Evolutionary conservation across 1,284 basidiomycete species (phyloP).

Genomic region (Amylostereum chailletii): DNA sequence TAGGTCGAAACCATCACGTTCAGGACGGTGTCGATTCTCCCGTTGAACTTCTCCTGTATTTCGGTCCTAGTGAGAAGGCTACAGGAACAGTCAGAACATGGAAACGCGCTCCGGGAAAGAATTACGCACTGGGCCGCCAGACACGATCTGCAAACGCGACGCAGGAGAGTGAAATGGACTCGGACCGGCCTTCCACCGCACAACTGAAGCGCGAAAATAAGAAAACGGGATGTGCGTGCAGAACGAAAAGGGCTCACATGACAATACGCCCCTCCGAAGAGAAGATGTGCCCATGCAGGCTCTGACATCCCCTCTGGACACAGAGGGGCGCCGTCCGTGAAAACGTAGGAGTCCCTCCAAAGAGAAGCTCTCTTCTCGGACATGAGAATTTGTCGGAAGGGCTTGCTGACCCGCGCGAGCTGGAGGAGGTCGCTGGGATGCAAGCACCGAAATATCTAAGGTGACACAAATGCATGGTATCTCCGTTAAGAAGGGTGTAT

Average conservation of each 20-base stretch:
- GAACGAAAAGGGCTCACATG: neutral
- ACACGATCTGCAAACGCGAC: neutral
- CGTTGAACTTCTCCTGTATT: neutral
- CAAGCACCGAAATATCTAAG: constrained; percentile 1
- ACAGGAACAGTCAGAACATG: neutral
- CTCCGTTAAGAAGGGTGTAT: neutral
- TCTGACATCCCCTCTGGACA: constrained; percentile 1
- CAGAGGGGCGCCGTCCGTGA: neutral
- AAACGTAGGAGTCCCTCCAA: neutral
- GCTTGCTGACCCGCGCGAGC: constrained; percentile 3
- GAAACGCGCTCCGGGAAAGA: neutral
- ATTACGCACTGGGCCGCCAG: neutral
- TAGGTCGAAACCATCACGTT: neutral
- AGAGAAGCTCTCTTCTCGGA: neutral
- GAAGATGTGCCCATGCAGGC: constrained; percentile 3
- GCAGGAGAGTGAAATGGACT: neutral
- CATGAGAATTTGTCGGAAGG: constrained; percentile 1
- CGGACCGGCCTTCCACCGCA: constrained; percentile 2
- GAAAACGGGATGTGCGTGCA: neutral
- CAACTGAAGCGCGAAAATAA: neutral
- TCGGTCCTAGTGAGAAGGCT: neutral
- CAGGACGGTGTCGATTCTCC: neutral
- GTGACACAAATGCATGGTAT: neutral
- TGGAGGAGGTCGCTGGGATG: constrained; percentile 3
- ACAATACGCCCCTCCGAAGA: constrained; percentile 4